phyloP scores from a whole-genome alignment of 2,329 filamentous ascomycete species.

The Calonectria hawksworthii region DNA sequence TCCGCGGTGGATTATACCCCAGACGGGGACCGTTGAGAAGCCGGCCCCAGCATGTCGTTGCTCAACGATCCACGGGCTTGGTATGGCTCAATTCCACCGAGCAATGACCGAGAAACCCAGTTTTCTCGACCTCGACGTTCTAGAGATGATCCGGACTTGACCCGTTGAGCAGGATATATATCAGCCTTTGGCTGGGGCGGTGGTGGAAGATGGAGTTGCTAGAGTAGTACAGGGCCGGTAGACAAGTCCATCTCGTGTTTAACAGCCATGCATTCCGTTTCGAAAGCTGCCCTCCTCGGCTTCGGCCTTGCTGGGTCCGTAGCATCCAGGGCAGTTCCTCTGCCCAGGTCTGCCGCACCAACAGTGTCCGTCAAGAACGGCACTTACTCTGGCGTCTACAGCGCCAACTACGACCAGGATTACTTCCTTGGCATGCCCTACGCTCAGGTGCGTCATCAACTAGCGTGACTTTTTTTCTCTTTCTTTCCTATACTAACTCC shows the following conservation, averaged over 20 bases:
- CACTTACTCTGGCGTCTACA: slow-evolving; percentile 38
- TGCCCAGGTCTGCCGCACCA: slow-evolving; percentile 14
- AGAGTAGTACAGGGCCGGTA: background rate
- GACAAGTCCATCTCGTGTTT: background rate
- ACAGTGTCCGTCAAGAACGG: slow-evolving; percentile 40
- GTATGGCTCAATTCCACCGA: slow-evolving; percentile 14
- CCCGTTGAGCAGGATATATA: background rate
- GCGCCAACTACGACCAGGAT: slow-evolving; percentile 37
- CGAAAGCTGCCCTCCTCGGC: slow-evolving; percentile 12
- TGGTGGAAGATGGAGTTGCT: background rate
- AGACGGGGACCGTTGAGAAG: background rate
- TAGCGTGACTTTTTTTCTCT: background rate
- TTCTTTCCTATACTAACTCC: background rate
- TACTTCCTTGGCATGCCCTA: slow-evolving; percentile 42
- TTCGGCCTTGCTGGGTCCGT: slow-evolving; percentile 11
- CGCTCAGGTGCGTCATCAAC: slow-evolving; percentile 31
- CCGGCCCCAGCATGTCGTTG: background rate
- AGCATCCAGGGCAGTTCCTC: background rate
- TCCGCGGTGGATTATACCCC: background rate
- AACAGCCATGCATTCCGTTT: slow-evolving; percentile 9
- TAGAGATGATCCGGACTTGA: background rate
- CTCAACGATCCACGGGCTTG: background rate
- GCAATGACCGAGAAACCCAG: slow-evolving; percentile 15
- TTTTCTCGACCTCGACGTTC: background rate
- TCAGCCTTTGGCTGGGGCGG: background rate